Conservation (phyloP, 2,329 filamentous ascomycete genomes). For the Botrytis sinoallii region DNA sequence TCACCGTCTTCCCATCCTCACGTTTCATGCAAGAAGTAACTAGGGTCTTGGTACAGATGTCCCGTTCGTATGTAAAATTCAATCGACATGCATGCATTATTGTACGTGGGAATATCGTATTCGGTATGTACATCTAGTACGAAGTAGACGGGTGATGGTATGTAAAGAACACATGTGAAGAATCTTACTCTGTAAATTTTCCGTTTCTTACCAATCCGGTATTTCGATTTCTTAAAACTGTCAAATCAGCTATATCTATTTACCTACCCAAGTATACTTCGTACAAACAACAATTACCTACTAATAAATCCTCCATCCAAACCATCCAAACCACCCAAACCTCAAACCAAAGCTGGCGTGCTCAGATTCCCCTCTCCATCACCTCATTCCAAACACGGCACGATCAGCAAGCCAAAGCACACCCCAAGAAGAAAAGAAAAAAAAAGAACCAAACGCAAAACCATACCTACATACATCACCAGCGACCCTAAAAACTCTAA, state of each 20-base stretch:
- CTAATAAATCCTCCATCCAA: too few species aligned
- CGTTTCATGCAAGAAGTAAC: conserved; percentile 1
- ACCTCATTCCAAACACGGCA: background rate
- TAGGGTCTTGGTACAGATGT: background rate
- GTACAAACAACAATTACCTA: too few species aligned
- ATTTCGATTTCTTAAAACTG: background rate
- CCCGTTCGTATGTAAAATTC: background rate
- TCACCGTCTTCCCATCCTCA: conserved; percentile 9
- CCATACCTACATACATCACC: background rate
- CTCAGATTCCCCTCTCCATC: background rate
- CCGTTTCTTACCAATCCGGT: background rate
- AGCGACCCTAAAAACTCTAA: background rate
- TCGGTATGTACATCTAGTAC: background rate
- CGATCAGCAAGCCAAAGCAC: background rate
- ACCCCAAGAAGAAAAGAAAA: background rate
- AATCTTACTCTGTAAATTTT: background rate
- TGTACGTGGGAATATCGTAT: background rate
- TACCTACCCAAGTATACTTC: too few species aligned
- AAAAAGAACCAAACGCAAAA: background rate
- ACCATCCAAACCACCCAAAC: background rate
- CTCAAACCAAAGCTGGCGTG: background rate
- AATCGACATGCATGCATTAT: background rate
- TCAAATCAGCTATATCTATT: background rate
- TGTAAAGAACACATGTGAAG: background rate
- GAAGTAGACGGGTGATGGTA: background rate